These are phyloP conservation scores for Nakazawaea peltata DNA, from an alignment of 805 yeast genomes.

Conservation along the genomic window DNA sequence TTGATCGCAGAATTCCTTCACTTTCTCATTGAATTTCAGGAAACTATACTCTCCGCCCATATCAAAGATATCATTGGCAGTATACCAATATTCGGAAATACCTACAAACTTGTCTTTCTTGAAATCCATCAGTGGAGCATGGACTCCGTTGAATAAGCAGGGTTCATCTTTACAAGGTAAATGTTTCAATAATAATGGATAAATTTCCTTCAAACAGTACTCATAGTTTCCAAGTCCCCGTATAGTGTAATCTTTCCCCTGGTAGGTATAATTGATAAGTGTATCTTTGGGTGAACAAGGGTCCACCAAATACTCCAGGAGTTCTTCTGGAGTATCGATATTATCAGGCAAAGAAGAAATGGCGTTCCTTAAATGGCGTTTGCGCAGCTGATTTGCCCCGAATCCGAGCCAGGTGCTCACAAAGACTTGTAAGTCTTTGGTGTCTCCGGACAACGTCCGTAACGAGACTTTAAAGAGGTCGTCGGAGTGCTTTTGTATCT, in stretches of 20 bases:
- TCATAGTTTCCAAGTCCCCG: constrained; percentile 76
- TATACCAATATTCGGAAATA: constrained; percentile 95
- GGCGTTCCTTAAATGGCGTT: constrained; percentile 51
- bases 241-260: constrained; percentile 40
- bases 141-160: constrained; percentile 91
- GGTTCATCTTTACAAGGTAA: constrained; percentile 83
- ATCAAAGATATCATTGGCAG: constrained; percentile 85
- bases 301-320: constrained; percentile 45
- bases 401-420: constrained; percentile 97
- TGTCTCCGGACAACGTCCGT: constrained; percentile 60
- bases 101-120: constrained; percentile 80
- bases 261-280: constrained; percentile 34
- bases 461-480: constrained; percentile 64
- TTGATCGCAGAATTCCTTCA: constrained; percentile 65
- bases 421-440: constrained; percentile 76
- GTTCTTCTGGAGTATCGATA: constrained; percentile 38
- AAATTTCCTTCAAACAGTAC: constrained; percentile 60
- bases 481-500: constrained; percentile 56
- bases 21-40: constrained; percentile 53
- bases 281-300: constrained; percentile 78
- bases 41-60: constrained; percentile 87
- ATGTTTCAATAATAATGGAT: constrained; percentile 72
- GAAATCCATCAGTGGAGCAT: constrained; percentile 84
- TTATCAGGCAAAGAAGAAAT: constrained; percentile 41
- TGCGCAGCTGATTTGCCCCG: constrained; percentile 92